These are phyloP conservation scores for Myotisia sp. DNA, from an alignment of 2,329 filamentous ascomycete species.

Conservation along the genomic window DNA sequence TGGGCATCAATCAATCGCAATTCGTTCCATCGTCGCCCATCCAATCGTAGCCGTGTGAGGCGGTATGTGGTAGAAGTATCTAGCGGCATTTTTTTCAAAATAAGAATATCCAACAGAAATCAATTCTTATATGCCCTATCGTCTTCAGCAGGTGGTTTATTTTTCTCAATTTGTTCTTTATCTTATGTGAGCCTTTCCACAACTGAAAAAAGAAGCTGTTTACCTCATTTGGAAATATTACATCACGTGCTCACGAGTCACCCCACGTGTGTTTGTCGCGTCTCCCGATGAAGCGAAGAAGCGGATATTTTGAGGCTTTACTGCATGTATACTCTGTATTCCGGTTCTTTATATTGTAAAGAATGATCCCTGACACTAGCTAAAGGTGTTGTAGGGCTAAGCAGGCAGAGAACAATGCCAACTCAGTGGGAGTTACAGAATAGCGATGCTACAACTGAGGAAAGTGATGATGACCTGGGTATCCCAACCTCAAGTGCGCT, in stretches of 20 bases:
- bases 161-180: no score
- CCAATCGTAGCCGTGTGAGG: slow-evolving; percentile 68
- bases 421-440: slow-evolving; percentile 15
- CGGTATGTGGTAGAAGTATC: slow-evolving; percentile 86
- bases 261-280: neutral
- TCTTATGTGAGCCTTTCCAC: no score
- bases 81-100: slow-evolving; percentile 58
- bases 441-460: slow-evolving; percentile 18
- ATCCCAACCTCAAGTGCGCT: slow-evolving; percentile 11
- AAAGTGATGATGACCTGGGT: slow-evolving; percentile 30
- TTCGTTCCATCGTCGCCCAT: slow-evolving; percentile 90
- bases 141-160: no score
- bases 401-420: no score
- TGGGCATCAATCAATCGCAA: slow-evolving; percentile 76
- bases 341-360: no score
- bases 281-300: neutral
- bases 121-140: no score
- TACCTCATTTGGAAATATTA: slow-evolving; percentile 1
- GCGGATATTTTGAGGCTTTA: neutral
- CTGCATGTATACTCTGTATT: no score
- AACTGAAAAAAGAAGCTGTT: no score
- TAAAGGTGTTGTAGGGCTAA: no score
- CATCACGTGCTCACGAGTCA: slow-evolving; percentile 2
- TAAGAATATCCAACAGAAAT: no score
- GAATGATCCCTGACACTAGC: no score